phyloP scores from a whole-genome alignment of 352 stramenopile genomes.

The Globisporangium nodosum region DNA sequence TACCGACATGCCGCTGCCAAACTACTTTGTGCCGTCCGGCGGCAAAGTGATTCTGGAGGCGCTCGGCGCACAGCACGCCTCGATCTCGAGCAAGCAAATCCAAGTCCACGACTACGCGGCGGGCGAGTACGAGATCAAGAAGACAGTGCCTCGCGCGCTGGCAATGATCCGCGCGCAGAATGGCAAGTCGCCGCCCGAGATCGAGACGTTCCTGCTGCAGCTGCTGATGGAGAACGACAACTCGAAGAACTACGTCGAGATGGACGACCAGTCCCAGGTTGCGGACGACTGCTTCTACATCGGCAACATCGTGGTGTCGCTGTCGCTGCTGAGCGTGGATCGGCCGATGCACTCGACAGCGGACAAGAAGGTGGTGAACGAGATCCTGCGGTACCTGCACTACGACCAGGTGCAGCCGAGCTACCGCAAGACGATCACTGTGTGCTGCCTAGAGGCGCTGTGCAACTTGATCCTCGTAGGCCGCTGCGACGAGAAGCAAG shows the following conservation, averaged over 20 bases:
- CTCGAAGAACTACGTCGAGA: conserved; percentile 87
- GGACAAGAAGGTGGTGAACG: conserved; percentile 48
- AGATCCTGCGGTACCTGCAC: conserved; percentile 76
- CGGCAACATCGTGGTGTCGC: conserved; percentile 63
- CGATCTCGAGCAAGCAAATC: conserved; percentile 81
- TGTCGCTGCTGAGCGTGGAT: conserved; percentile 68
- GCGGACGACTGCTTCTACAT: conserved; percentile 85
- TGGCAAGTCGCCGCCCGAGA: conserved; percentile 69
- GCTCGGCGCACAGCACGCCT: conserved; percentile 71
- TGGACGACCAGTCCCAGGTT: conserved; percentile 81
- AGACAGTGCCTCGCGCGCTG: conserved; percentile 72
- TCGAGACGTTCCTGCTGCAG: conserved; percentile 75
- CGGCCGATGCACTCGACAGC: conserved; percentile 36
- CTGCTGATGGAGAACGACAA: conserved; percentile 83
- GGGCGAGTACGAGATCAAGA: conserved; percentile 87
- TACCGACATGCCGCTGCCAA: conserved; percentile 82
- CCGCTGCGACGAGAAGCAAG: conserved; percentile 55
- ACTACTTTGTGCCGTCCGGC: conserved; percentile 82
- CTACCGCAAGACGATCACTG: conserved; percentile 75
- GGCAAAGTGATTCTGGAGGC: conserved; percentile 79
- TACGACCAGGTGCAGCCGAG: conserved; percentile 84
- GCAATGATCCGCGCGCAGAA: conserved; percentile 76
- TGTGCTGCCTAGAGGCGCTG: conserved; percentile 76
- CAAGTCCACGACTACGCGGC: conserved; percentile 82
- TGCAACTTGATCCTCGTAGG: conserved; percentile 73